Conservation (phyloP, 805 yeast genomes). For the Yamadazyma sp. region DNA sequence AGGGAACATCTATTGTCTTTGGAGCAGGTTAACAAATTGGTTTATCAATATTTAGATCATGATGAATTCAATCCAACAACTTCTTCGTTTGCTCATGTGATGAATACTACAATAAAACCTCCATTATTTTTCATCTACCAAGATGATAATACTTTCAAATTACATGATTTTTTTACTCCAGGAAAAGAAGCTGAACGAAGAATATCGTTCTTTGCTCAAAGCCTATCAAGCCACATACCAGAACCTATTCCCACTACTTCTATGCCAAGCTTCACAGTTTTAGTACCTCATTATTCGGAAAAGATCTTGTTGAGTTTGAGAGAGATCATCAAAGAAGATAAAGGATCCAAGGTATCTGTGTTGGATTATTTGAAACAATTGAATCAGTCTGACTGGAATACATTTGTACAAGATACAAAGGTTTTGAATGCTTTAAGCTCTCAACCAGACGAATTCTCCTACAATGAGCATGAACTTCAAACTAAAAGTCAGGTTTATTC, state of each 20-base stretch:
- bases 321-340: conserved; percentile 46
- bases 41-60: conserved; percentile 18
- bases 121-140: conserved; percentile 49
- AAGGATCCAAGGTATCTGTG: conserved; percentile 50
- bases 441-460: not conserved
- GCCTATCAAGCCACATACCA: conserved; percentile 46
- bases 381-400: conserved; percentile 75
- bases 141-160: conserved; percentile 41
- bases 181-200: conserved; percentile 52
- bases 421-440: conserved; percentile 18
- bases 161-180: conserved; percentile 40
- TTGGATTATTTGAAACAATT: conserved; percentile 75
- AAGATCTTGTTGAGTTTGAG: conserved; percentile 42
- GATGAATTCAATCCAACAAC: conserved; percentile 1
- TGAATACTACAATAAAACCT: conserved; percentile 19
- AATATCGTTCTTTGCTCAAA: conserved; percentile 52
- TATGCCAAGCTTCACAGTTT: conserved; percentile 50
- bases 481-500: not conserved
- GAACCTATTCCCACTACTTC: conserved; percentile 47
- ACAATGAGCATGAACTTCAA: not conserved
- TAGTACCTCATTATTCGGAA: conserved; percentile 53
- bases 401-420: conserved; percentile 75
- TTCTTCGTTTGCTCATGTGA: not conserved
- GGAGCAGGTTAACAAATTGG: conserved; percentile 37
- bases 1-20: conserved; percentile 39